Percentiles rank a stretch among this genome's conserved stretches.
Evolutionary conservation across 2,329 filamentous ascomycete genomes (phyloP).

Genomic region (Colletotrichum viniferum): DNA sequence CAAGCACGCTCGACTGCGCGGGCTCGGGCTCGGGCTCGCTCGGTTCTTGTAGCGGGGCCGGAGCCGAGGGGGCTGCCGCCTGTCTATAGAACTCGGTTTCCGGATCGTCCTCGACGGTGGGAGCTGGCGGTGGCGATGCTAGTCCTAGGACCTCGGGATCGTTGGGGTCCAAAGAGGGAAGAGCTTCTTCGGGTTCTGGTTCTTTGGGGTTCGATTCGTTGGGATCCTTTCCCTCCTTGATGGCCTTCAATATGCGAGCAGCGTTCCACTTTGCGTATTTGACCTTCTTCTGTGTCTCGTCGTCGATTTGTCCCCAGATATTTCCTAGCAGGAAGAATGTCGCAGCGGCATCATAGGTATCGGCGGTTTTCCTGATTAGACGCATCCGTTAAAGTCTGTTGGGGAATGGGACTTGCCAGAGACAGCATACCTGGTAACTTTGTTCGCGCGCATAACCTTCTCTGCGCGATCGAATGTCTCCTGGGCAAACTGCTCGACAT

Average conservation of each 20-base stretch:
- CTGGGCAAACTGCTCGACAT: constrained; percentile 91
- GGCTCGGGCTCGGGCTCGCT: constrained; percentile 4
- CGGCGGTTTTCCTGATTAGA: constrained; percentile 76
- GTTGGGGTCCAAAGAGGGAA: constrained; percentile 60
- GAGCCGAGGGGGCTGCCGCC: constrained; percentile 28
- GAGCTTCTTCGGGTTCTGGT: constrained; percentile 45
- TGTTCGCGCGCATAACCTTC: constrained; percentile 79
- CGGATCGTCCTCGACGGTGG: constrained; percentile 57
- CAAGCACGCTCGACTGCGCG: constrained; percentile 2
- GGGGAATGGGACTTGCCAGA: not conserved
- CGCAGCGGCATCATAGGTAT: constrained; percentile 90
- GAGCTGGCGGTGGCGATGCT: constrained; percentile 40
- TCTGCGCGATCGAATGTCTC: constrained; percentile 88
- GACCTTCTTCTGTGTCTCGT: constrained; percentile 82
- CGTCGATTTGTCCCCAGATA: constrained; percentile 79
- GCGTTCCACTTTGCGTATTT: constrained; percentile 98
- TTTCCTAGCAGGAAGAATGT: constrained; percentile 89
- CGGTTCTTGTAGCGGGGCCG: constrained; percentile 28
- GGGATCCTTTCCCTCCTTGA: constrained; percentile 89
- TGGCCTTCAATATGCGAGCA: constrained; percentile 84
- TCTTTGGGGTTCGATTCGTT: constrained; percentile 86
- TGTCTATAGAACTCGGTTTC: constrained; percentile 40
- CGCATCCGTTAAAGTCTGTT: not conserved
- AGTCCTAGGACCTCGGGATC: constrained; percentile 69
- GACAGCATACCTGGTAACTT: constrained; percentile 65